A percentile compares a stretch with the other conserved stretches of the same genome.
These are phyloP conservation scores for Dryadomyces sulphureus DNA, from an alignment of 2,329 filamentous ascomycete genomes.

Conservation along the genomic window DNA sequence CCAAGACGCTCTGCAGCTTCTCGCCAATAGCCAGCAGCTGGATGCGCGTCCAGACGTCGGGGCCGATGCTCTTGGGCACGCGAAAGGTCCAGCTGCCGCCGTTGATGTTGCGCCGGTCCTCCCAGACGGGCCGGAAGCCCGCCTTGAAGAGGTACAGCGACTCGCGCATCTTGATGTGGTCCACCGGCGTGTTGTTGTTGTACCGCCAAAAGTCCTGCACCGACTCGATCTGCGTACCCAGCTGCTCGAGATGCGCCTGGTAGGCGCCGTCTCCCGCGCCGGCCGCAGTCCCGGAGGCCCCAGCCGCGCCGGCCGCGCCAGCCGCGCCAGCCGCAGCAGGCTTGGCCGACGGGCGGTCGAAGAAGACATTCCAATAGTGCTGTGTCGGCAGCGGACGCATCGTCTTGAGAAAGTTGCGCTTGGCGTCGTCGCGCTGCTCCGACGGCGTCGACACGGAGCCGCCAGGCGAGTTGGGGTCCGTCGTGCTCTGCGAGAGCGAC, in stretches of 20 bases:
- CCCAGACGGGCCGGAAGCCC: conserved; percentile 64
- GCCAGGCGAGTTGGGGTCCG: conserved; percentile 43
- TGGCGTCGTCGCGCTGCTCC: conserved; percentile 60
- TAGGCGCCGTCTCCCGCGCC: conserved; percentile 23
- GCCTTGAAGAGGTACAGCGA: conserved; percentile 68
- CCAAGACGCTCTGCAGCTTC: conserved; percentile 58
- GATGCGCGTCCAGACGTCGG: conserved; percentile 69
- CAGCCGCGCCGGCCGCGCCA: neutral
- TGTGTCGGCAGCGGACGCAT: conserved; percentile 61
- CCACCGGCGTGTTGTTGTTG: conserved; percentile 67
- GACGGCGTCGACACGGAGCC: conserved; percentile 54
- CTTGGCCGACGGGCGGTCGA: conserved; percentile 30
- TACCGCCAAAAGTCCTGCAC: conserved; percentile 77
- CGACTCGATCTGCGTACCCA: conserved; percentile 55
- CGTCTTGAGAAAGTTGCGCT: conserved; percentile 68
- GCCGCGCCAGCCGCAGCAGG: neutral
- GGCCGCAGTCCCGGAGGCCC: neutral
- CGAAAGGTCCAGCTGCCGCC: conserved; percentile 91
- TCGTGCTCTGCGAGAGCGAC: conserved; percentile 38
- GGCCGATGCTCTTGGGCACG: conserved; percentile 58
- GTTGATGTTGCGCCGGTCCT: conserved; percentile 71
- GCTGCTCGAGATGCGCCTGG: conserved; percentile 43
- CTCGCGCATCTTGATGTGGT: conserved; percentile 62
- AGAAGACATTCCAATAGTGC: conserved; percentile 65
- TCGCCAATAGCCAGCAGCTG: conserved; percentile 74